Percentiles rank a stretch among this genome's conserved stretches.
These are phyloP conservation scores for Acidomyces sp. DNA, from an alignment of 495 filamentous ascomycete genomes.

Conservation along the genomic window DNA sequence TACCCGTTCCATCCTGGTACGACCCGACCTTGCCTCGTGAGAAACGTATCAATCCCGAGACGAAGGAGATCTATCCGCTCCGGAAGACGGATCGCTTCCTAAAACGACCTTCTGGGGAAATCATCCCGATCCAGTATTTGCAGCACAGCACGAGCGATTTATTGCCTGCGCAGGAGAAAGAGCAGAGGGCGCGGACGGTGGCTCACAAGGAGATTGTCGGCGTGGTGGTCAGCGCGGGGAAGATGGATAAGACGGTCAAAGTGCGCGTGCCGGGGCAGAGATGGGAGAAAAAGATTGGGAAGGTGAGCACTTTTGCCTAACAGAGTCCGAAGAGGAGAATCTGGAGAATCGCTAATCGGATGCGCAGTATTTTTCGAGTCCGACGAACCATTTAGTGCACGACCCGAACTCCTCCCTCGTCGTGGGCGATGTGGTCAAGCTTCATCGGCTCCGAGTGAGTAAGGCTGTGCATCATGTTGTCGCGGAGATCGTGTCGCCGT, in stretches of 20 bases:
- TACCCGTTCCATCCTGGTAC: no score
- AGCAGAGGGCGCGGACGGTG: slow-evolving; percentile 1
- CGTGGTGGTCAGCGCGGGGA: slow-evolving; percentile 55
- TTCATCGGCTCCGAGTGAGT: slow-evolving; percentile 47
- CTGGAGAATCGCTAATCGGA: background rate
- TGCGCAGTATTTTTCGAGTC: slow-evolving; percentile 29
- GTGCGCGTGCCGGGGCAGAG: slow-evolving; percentile 46
- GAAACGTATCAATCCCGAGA: slow-evolving; percentile 3
- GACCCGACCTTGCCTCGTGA: slow-evolving; percentile 6
- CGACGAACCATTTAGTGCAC: slow-evolving; percentile 44
- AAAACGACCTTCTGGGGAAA: slow-evolving; percentile 9
- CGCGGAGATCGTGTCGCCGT: slow-evolving; percentile 61
- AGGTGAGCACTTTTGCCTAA: slow-evolving; percentile 24
- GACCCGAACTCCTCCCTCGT: slow-evolving; percentile 64
- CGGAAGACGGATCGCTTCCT: slow-evolving; percentile 8
- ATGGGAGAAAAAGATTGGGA: slow-evolving; percentile 43
- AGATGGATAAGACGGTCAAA: slow-evolving; percentile 59
- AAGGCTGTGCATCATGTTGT: slow-evolving; percentile 64
- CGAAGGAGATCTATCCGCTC: slow-evolving; percentile 1
- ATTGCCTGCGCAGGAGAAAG: slow-evolving; percentile 6
- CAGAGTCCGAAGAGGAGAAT: no score
- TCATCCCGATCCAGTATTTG: slow-evolving; percentile 15
- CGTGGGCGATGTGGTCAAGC: slow-evolving; percentile 57
- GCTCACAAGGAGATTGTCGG: slow-evolving; percentile 27
- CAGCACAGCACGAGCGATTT: slow-evolving; percentile 9